A percentile compares a stretch with the other conserved stretches of the same genome.
These are phyloP conservation scores for Simmondsia chinensis DNA, from an alignment of 148 eudicot species.

Conservation along the genomic window DNA sequence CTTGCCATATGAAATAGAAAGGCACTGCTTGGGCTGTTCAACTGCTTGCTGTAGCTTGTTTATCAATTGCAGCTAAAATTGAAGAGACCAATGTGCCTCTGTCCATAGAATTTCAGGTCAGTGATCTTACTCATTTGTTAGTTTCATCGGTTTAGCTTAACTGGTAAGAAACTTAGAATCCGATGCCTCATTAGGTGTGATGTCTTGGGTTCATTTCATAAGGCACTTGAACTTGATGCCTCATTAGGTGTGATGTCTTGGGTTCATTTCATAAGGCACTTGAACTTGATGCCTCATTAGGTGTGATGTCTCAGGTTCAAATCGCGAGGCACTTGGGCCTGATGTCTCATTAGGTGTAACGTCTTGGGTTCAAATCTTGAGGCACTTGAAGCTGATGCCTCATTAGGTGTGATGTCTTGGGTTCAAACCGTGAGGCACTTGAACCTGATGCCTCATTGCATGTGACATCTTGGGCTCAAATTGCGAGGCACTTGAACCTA, in stretches of 20 bases:
- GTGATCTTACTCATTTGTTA: neutral
- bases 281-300: neutral
- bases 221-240: neutral
- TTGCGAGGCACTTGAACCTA: too few species aligned
- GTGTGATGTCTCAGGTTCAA: too few species aligned
- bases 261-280: neutral
- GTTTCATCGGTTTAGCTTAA: too few species aligned
- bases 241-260: neutral
- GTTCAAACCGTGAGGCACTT: too few species aligned
- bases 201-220: neutral
- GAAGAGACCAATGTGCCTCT: conserved; percentile 55
- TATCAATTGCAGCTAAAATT: conserved; percentile 76
- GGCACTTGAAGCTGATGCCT: too few species aligned
- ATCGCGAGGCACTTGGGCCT: too few species aligned
- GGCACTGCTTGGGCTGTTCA: conserved; percentile 66
- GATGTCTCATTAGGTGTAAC: too few species aligned
- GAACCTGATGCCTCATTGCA: too few species aligned
- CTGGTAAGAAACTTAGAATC: too few species aligned
- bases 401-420: too few species aligned
- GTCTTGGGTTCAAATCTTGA: too few species aligned
- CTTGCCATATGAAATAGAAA: conserved; percentile 16
- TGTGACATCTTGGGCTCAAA: too few species aligned
- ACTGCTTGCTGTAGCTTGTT: conserved; percentile 76
- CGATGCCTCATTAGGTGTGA: neutral
- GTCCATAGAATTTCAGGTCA: conserved; percentile 60